Conservation (phyloP, 208 protist genomes). For the Plasmodiophora brassicae region DNA sequence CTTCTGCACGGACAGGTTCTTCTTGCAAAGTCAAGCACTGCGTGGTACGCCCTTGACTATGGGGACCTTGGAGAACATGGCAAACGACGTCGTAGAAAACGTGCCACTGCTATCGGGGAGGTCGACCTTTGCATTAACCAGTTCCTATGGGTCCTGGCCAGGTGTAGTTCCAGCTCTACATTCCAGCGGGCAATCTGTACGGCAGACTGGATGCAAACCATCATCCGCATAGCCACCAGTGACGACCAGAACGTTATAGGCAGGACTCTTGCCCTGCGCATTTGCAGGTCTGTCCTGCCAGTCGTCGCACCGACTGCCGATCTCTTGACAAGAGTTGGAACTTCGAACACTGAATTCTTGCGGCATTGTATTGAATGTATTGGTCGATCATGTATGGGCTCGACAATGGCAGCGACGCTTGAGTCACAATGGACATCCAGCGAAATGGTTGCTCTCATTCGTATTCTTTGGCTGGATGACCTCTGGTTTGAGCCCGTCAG, state of each 20-base stretch:
- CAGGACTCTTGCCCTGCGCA: not conserved
- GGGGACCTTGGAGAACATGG: not conserved
- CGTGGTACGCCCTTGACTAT: not conserved
- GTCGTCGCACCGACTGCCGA: not conserved
- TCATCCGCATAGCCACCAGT: not conserved
- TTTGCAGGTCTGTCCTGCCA: not conserved
- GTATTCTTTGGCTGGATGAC: constrained; percentile 17
- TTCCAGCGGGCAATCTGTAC: not conserved
- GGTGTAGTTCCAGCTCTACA: not conserved
- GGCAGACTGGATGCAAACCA: not conserved
- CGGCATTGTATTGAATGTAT: not conserved
- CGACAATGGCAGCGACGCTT: not conserved
- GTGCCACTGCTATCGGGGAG: not conserved
- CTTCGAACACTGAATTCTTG: not conserved
- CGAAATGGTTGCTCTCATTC: constrained; percentile 7
- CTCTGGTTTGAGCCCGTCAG: not conserved
- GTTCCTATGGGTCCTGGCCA: not conserved
- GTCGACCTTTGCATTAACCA: not conserved
- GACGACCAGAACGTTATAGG: not conserved
- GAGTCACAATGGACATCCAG: not conserved
- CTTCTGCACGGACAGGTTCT: not conserved
- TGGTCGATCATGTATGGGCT: not conserved
- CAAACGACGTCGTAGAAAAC: not conserved
- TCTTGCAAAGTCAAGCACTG: not conserved
- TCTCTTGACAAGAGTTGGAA: not conserved